Evolutionary conservation across 345 rosid species (phyloP).

Genomic region (Brassica rapa): DNA sequence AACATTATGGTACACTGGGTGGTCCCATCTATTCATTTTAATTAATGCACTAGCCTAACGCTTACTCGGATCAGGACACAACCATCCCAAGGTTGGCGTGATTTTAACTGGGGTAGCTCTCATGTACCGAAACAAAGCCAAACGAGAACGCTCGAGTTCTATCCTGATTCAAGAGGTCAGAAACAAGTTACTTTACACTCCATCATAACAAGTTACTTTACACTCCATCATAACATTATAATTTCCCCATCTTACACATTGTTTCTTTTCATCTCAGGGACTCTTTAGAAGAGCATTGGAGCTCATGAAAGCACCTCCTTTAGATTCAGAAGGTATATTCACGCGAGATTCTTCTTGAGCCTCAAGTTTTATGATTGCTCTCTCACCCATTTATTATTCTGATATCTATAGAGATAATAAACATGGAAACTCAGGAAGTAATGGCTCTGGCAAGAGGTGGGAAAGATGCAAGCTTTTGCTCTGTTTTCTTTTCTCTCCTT

Average conservation of each 20-base stretch:
- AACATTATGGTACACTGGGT: conserved; percentile 53
- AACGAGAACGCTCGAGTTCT: conserved; percentile 70
- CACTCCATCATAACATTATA: not conserved
- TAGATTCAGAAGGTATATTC: conserved; percentile 58
- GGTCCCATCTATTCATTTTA: not conserved
- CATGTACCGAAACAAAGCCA: conserved; percentile 83
- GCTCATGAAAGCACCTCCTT: conserved; percentile 72
- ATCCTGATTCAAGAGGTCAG: conserved; percentile 91
- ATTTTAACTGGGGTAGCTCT: conserved; percentile 77
- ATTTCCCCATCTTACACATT: not conserved
- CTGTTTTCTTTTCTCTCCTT: too few species aligned
- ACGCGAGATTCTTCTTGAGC: not conserved
- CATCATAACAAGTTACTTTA: not conserved
- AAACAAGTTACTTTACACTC: too few species aligned
- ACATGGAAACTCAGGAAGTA: conserved; percentile 49
- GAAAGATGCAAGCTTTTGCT: not conserved
- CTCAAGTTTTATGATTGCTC: not conserved
- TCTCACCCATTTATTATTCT: not conserved
- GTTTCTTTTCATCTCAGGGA: conserved; percentile 47
- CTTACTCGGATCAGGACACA: conserved; percentile 51
- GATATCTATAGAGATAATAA: conserved; percentile 26
- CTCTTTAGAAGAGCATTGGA: conserved; percentile 76
- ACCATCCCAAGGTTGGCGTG: conserved; percentile 84
- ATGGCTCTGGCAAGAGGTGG: conserved; percentile 82
- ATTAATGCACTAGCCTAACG: not conserved